Evolutionary conservation across 108 stramenopile genomes (phyloP).

Genomic region (Schizochytrium sp.): DNA sequence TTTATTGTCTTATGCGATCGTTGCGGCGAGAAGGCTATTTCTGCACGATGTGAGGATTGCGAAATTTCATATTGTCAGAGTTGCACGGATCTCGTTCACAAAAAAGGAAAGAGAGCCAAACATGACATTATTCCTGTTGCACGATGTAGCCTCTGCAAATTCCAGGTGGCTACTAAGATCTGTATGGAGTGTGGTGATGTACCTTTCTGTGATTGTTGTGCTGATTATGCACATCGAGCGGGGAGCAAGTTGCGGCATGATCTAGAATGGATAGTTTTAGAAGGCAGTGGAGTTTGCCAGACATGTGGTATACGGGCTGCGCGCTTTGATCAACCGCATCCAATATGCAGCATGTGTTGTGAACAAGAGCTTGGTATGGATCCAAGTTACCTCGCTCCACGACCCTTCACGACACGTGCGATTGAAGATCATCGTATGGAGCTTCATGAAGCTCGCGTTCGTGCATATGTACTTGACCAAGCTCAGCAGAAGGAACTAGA

Average conservation of each 20-base stretch:
- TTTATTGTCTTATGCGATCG: not conserved
- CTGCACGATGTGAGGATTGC: constrained; percentile 48
- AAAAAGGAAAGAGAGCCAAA: constrained; percentile 4
- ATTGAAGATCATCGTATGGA: constrained; percentile 13
- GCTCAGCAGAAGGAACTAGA: constrained; percentile 40
- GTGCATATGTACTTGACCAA: constrained; percentile 27
- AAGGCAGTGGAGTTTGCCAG: constrained; percentile 32
- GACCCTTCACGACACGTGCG: not conserved
- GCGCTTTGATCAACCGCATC: constrained; percentile 12
- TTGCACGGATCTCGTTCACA: not conserved
- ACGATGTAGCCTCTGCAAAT: constrained; percentile 7
- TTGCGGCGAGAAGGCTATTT: not conserved
- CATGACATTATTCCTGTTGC: not conserved
- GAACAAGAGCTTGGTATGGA: constrained; percentile 4
- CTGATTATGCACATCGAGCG: constrained; percentile 36
- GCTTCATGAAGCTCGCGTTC: constrained; percentile 13
- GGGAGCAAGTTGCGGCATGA: constrained; percentile 32
- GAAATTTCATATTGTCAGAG: not conserved
- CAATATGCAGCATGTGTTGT: not conserved
- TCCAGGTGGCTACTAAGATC: constrained; percentile 32
- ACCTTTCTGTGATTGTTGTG: not conserved
- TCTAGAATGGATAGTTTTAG: constrained; percentile 18
- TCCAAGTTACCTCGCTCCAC: not conserved
- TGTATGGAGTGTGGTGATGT: constrained; percentile 48
- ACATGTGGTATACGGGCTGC: constrained; percentile 35